Conservation (phyloP, 208 protist species). For the Trypanosoma cruzi region DNA sequence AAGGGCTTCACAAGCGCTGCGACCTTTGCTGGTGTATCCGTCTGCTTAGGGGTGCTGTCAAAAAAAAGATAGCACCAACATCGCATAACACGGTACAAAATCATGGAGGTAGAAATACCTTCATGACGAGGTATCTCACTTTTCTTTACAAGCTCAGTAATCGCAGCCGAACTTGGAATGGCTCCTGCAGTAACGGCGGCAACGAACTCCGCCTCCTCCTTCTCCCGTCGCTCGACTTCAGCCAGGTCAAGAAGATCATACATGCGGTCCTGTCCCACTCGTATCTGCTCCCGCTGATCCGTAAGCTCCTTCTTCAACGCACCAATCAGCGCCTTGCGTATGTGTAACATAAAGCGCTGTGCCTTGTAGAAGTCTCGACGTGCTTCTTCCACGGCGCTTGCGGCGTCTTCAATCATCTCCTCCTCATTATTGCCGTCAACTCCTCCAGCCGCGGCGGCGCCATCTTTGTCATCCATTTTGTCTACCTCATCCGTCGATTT, state of each 20-base stretch:
- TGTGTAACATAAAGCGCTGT: conserved; percentile 72
- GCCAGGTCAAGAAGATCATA: conserved; percentile 39
- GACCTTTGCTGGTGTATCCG: conserved; percentile 68
- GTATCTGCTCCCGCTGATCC: conserved; percentile 52
- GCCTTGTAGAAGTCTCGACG: conserved; percentile 62
- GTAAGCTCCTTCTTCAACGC: conserved; percentile 55
- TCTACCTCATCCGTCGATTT: not conserved
- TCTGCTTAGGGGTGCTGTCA: conserved; percentile 67
- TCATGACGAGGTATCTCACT: conserved; percentile 46
- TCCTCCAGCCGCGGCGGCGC: not conserved
- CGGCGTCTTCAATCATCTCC: conserved; percentile 37
- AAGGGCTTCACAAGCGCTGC: conserved; percentile 83
- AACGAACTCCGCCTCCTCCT: conserved; percentile 33
- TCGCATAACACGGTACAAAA: conserved; percentile 68
- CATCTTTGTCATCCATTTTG: conserved; percentile 25
- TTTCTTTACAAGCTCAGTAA: conserved; percentile 27
- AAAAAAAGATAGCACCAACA: conserved; percentile 81
- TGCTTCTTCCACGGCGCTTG: conserved; percentile 43
- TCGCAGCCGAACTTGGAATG: conserved; percentile 37
- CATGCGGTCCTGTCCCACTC: conserved; percentile 42
- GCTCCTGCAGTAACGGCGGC: conserved; percentile 12
- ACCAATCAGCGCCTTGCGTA: conserved; percentile 66
- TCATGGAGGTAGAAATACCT: conserved; percentile 47
- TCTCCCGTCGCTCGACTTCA: conserved; percentile 28
- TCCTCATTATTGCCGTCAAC: conserved; percentile 16